Percentiles rank a stretch among this genome's conserved stretches.
Conservation (phyloP, 805 yeast species). For the Candida sphagnicola region DNA sequence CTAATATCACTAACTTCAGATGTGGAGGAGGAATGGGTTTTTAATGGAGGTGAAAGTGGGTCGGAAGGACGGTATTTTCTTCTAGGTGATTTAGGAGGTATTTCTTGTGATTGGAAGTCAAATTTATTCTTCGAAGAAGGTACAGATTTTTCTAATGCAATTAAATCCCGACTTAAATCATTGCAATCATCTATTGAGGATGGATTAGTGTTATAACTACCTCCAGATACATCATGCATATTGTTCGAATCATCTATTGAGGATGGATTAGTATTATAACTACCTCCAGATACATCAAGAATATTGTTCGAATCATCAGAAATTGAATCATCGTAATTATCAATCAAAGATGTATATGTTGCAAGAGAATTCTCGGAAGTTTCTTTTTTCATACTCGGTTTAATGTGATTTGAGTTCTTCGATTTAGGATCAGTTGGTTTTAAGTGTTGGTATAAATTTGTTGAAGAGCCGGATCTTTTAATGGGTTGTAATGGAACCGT, state of each 20-base stretch:
- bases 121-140: no score
- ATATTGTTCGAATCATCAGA: constrained; percentile 2
- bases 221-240: not conserved
- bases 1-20: not conserved
- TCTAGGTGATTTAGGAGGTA: not conserved
- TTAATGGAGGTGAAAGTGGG: not conserved
- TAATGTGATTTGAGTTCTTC: not conserved
- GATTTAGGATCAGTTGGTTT: not conserved
- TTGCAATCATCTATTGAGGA: not conserved
- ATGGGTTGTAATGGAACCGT: constrained; percentile 21
- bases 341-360: constrained; percentile 27
- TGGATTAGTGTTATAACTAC: constrained; percentile 2
- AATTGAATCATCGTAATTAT: constrained; percentile 20
- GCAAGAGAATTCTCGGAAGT: constrained; percentile 17
- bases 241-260: not conserved
- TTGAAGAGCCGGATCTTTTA: constrained; percentile 2
- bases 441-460: not conserved
- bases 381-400: constrained; percentile 5
- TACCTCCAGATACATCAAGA: not conserved
- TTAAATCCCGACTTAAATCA: not conserved
- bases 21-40: not conserved
- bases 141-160: no score
- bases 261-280: constrained; percentile 1
- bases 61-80: not conserved
- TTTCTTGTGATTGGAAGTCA: not conserved